Evolutionary conservation across 2,329 filamentous ascomycete genomes (phyloP).

Genomic region (Metarhizium anisopliae): DNA sequence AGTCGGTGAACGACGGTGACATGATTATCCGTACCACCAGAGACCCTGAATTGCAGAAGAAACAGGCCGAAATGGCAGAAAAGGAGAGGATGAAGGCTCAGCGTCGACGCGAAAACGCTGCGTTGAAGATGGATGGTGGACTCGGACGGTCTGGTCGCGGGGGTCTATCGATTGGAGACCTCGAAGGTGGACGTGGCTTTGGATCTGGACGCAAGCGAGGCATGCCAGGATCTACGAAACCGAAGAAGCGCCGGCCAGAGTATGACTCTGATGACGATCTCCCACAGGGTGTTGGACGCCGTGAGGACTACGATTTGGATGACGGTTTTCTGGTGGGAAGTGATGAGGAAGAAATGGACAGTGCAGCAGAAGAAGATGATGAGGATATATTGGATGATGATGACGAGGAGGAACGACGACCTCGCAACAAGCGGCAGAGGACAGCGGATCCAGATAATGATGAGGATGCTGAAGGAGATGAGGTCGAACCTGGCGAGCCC

Average conservation of each 20-base stretch:
- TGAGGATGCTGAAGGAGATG: constrained; percentile 45
- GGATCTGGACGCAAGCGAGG: constrained; percentile 45
- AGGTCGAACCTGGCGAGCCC: constrained; percentile 36
- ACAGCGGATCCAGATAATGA: constrained; percentile 39
- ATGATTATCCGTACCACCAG: constrained; percentile 62
- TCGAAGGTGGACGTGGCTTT: constrained; percentile 52
- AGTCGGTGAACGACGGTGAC: constrained; percentile 45
- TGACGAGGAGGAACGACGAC: constrained; percentile 40
- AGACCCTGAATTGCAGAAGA: constrained; percentile 68
- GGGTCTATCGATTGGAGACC: constrained; percentile 57
- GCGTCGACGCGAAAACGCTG: constrained; percentile 58
- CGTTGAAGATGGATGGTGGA: constrained; percentile 53
- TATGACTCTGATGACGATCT: constrained; percentile 73
- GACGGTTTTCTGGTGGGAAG: constrained; percentile 72
- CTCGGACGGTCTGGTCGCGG: constrained; percentile 40
- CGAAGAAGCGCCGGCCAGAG: constrained; percentile 49
- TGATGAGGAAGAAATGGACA: constrained; percentile 60
- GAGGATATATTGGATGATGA: constrained; percentile 50
- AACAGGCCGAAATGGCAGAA: constrained; percentile 63
- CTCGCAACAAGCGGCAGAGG: constrained; percentile 40
- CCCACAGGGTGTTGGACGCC: constrained; percentile 48
- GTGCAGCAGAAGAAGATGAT: constrained; percentile 55
- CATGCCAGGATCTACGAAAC: constrained; percentile 37
- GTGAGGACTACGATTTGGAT: constrained; percentile 71
- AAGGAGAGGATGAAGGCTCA: constrained; percentile 62